Base-by-base conservation (phyloP, 768 basidiomycete species). In the Pluteus cervinus region DNA sequence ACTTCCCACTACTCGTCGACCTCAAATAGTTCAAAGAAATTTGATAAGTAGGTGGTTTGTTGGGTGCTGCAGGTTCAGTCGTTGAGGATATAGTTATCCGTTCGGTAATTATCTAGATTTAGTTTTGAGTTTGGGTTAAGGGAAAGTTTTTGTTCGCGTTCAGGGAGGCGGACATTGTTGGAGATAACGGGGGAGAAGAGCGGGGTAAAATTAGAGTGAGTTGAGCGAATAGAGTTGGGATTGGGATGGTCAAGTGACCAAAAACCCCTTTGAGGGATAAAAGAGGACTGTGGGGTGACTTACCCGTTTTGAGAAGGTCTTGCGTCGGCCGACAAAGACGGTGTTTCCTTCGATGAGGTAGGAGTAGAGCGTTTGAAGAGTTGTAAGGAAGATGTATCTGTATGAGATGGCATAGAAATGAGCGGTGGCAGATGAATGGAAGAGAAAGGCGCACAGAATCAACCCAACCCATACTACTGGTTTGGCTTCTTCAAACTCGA, bases 61-160 rank as follows among this genome's bases (percentile, higher is more conserved):
- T 48, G 29, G 53, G 37, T 21, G 49, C 42, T 18, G 71, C 68
- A 22, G 87, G 81, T 11, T 66, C 48, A 3, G 86, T 85, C 21
- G 67, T 69, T 4, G 90, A 84, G 15, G 76, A 71, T 39, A 93
- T 71, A 20, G 80, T 86, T 61, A 97, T 76, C 46, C 83, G 79
- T 55, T 97, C 92, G 3, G 88, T 90, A 32, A 93, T 81, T 53
- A 96, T 94, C 84, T 93, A 57, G 5, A n/a, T n/a, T n/a, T n/a
- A n/a, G n/a, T n/a, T n/a, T n/a, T n/a, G n/a, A n/a, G n/a, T n/a
- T n/a, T n/a, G n/a, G n/a, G n/a, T n/a, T n/a, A n/a, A n/a, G n/a
- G n/a, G n/a, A n/a, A n/a, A n/a, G n/a, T n/a, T n/a, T n/a, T n/a
- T n/a, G n/a, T n/a, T n/a, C n/a, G n/a, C n/a, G n/a, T n/a, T 14